Evolutionary conservation across 148 eudicot genomes (phyloP), one percentile per base, ranked within the genome.

Genomic region (Cornus kousa): DNA sequence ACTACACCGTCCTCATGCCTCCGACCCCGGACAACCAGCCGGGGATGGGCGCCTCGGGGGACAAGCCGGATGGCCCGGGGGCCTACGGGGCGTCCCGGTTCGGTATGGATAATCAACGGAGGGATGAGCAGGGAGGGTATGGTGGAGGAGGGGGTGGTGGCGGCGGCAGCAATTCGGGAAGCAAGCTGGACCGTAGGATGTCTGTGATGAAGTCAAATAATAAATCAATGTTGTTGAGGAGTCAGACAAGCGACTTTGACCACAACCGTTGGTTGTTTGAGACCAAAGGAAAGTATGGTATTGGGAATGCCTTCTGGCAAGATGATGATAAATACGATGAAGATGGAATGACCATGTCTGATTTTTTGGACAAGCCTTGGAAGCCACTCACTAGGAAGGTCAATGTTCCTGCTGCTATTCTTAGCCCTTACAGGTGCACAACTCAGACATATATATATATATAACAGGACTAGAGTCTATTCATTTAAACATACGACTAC

Each of bases 361-460:
- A 93, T 84, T 93, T 95, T 43, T 78, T 89, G 90, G 97, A 91
- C 80, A 95, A 93, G 78, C 97, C 97, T 8, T 95, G 98, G 98
- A 95, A 95, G 83, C 98, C 98, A 23, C 93, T 95, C 68, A 95
- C 97, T 7, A 80, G 98, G 10, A 95, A 95, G 77, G 74, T 90
- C 46, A 77, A 73, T 28, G 76, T 93, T 82, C 91, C 96, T 0
- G 75, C 90, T 13, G 89, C 72, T 31, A 53, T 95, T 62, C 83
- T 95, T 75, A 95, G 98, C 84, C 98, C 98, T 82, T 95, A 95
- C 83, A 91, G 98, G 98, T 94, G 77, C 73, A 37, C 64, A 32
- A 66, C 67, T 37, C 14, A 31, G 37, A 64, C 46, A 71, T 62
- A 19, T 14, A 17, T 20, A n/a, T 24, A 62, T 62, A 35, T 35